Conservation (phyloP, 1,139 yeast species). For the Yamadazyma atmosphaerica region DNA sequence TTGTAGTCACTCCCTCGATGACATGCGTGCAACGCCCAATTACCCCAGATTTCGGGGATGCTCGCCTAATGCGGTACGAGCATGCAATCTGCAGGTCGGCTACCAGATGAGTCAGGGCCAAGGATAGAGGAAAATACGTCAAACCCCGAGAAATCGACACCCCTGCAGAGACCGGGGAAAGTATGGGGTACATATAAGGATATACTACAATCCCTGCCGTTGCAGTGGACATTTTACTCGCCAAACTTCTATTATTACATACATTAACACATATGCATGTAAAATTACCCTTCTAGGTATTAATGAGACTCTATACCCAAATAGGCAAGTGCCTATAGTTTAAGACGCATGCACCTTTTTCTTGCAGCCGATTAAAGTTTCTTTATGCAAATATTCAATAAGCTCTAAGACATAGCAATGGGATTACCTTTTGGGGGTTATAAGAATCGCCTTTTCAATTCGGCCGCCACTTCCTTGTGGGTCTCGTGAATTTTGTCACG, state of each 20-base stretch:
- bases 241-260: neutral
- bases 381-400: too few relatives aligned
- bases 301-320: neutral
- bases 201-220: neutral
- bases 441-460: neutral
- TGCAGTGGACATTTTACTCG: neutral
- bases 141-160: too few relatives aligned
- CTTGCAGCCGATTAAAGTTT: too few relatives aligned
- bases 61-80: neutral
- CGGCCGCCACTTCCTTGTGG: conserved; percentile 3
- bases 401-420: too few relatives aligned
- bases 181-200: neutral
- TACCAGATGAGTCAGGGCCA: too few relatives aligned
- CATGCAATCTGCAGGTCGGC: neutral
- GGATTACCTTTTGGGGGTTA: too few relatives aligned
- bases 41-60: conserved; percentile 1
- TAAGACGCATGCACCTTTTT: neutral
- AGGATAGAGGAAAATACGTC: neutral
- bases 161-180: too few relatives aligned
- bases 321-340: neutral
- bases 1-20: neutral
- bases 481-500: conserved; percentile 5
- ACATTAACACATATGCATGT: neutral
- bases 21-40: neutral
- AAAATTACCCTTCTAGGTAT: neutral